Conservation (phyloP, 78 protist species). For the Cyanophora paradoxa region DNA sequence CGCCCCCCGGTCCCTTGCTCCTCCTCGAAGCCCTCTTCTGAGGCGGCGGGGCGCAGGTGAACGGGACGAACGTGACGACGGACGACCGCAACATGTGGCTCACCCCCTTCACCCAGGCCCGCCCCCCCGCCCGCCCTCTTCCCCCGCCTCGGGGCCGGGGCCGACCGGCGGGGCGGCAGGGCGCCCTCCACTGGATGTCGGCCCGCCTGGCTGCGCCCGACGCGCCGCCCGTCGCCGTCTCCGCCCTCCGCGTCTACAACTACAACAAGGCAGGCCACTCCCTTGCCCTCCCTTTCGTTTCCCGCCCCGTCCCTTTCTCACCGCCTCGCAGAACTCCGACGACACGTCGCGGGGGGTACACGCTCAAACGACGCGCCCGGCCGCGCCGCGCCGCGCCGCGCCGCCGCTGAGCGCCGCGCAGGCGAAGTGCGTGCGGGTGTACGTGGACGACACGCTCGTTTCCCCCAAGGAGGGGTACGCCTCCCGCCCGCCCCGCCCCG, state of each 20-base stretch:
- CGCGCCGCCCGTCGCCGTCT: not conserved
- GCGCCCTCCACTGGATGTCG: constrained; percentile 21
- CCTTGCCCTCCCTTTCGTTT: not conserved
- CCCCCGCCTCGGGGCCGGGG: not conserved
- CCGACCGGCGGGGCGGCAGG: not conserved
- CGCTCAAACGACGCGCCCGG: not conserved
- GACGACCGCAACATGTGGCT: constrained; percentile 39
- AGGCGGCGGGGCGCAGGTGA: too few species aligned
- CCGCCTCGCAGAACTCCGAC: not conserved
- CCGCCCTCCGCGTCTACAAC: constrained; percentile 60
- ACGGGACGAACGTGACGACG: constrained; percentile 1
- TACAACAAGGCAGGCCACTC: constrained; percentile 56
- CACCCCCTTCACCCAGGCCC: constrained; percentile 17
- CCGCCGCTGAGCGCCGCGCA: not conserved
- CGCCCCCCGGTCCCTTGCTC: too few species aligned
- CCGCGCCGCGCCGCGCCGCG: not conserved
- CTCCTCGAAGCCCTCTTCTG: too few species aligned
- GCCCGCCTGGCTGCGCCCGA: constrained; percentile 6
- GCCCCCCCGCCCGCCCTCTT: too few species aligned
- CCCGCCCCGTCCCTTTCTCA: not conserved
- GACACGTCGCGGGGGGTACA: not conserved
- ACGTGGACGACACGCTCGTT: constrained; percentile 24
- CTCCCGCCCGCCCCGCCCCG: too few species aligned
- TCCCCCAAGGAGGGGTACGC: too few species aligned
- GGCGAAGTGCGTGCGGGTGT: constrained; percentile 13